Conservation (phyloP, 2,329 filamentous ascomycete genomes). For the Fusarium buharicum region DNA sequence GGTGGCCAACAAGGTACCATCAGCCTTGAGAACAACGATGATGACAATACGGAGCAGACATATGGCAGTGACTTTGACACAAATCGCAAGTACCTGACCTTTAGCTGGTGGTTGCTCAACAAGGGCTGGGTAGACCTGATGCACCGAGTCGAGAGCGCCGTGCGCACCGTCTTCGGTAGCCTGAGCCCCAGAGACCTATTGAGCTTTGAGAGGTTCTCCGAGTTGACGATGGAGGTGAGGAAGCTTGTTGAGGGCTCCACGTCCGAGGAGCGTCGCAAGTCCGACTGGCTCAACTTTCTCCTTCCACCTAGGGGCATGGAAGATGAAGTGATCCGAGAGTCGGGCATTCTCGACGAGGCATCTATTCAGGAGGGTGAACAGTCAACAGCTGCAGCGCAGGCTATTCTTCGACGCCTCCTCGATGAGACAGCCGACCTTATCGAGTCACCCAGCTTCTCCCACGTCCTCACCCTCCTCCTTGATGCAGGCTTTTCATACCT, state of each 20-base stretch:
- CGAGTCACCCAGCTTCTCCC: conserved; percentile 89
- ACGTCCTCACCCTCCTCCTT: conserved; percentile 86
- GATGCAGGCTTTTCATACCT: conserved; percentile 88
- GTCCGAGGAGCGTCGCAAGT: conserved; percentile 52
- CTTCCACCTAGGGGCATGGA: conserved; percentile 84
- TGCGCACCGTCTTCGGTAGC: conserved; percentile 88
- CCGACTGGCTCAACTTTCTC: conserved; percentile 84
- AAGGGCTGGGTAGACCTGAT: conserved; percentile 86
- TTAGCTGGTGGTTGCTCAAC: conserved; percentile 98
- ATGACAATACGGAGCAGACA: conserved; percentile 81
- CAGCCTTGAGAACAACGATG: conserved; percentile 91
- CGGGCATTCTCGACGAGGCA: conserved; percentile 74
- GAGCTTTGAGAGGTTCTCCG: conserved; percentile 80
- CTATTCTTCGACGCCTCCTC: conserved; percentile 80
- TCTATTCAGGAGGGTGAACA: conserved; percentile 46
- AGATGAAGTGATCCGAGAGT: conserved; percentile 84
- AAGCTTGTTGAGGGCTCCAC: conserved; percentile 80
- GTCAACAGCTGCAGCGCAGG: conserved; percentile 57
- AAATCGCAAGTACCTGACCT: conserved; percentile 92
- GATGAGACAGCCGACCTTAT: conserved; percentile 97
- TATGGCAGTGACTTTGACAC: conserved; percentile 96
- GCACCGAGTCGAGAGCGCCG: conserved; percentile 83
- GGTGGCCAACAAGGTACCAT: conserved; percentile 80
- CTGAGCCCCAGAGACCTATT: conserved; percentile 91
- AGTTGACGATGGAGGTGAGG: conserved; percentile 84